These are phyloP conservation scores for Fraxinus dipetala DNA, from an alignment of 305 asterid genomes.

Conservation along the genomic window DNA sequence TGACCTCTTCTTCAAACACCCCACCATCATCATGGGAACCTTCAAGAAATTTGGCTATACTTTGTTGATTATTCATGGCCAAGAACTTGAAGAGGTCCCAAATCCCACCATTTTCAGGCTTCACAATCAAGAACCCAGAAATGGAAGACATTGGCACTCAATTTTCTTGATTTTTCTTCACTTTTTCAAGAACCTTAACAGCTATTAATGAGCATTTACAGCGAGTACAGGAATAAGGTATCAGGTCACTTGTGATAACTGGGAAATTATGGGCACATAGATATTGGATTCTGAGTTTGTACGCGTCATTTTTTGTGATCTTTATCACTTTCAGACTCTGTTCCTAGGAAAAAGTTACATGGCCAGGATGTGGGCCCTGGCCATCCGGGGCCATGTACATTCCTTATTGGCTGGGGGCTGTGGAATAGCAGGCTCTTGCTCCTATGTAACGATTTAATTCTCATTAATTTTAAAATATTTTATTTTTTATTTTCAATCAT, in stretches of 20 bases:
- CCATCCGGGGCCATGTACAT: too few species aligned
- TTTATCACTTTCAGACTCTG: neutral
- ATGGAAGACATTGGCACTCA: slow-evolving; percentile 20
- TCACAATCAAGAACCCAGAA: slow-evolving; percentile 52
- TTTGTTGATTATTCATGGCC: slow-evolving; percentile 33
- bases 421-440: too few species aligned
- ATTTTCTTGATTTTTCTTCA: neutral
- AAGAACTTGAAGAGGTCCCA: slow-evolving; percentile 55
- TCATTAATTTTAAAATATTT: too few species aligned
- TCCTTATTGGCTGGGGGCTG: too few species aligned
- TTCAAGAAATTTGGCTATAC: slow-evolving; percentile 56
- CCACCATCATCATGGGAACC: slow-evolving; percentile 28
- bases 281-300: neutral
- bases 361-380: too few species aligned
- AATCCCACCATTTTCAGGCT: slow-evolving; percentile 63
- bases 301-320: neutral
- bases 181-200: neutral
- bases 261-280: neutral
- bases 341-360: too few species aligned
- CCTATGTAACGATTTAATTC: too few species aligned
- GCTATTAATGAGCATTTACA: neutral
- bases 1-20: slow-evolving; percentile 14
- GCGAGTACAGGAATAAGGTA: neutral
- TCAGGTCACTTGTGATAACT: neutral
- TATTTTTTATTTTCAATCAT: too few species aligned